phyloP scores from a whole-genome alignment of 805 yeast genomes.

The Komagataella phaffii region DNA sequence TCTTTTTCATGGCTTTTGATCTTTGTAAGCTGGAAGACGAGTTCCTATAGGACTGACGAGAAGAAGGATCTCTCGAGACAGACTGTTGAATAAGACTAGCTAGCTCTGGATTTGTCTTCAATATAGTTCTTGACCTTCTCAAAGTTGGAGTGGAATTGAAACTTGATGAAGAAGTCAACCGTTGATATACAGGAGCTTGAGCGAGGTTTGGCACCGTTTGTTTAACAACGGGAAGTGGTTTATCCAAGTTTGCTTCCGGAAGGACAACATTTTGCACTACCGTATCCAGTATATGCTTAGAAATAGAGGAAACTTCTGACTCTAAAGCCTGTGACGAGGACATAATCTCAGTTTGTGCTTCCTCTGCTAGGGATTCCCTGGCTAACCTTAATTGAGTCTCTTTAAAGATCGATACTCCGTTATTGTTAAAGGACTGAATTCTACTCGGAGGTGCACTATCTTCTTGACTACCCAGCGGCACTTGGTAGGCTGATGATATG shows the following conservation, averaged over 20 bases:
- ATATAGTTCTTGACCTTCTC: neutral
- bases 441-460: neutral
- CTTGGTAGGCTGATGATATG: conserved; percentile 1
- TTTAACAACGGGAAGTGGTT: neutral
- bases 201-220: neutral
- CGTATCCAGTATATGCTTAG: neutral
- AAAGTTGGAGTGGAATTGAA: neutral
- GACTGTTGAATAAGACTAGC: conserved; percentile 1
- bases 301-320: neutral
- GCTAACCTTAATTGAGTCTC: neutral
- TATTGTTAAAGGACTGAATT: neutral
- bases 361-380: neutral
- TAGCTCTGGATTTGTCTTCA: neutral
- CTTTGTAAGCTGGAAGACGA: conserved; percentile 11
- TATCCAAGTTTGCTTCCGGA: neutral
- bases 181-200: neutral
- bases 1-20: conserved; percentile 18
- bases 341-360: neutral
- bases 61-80: neutral
- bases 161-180: neutral
- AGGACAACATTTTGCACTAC: neutral
- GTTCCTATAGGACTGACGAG: neutral
- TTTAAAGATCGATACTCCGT: neutral
- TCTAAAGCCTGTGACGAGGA: neutral
- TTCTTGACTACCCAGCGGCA: neutral